phyloP scores from a whole-genome alignment of 306 rosid genomes.

The Leucaena leucocephala region DNA sequence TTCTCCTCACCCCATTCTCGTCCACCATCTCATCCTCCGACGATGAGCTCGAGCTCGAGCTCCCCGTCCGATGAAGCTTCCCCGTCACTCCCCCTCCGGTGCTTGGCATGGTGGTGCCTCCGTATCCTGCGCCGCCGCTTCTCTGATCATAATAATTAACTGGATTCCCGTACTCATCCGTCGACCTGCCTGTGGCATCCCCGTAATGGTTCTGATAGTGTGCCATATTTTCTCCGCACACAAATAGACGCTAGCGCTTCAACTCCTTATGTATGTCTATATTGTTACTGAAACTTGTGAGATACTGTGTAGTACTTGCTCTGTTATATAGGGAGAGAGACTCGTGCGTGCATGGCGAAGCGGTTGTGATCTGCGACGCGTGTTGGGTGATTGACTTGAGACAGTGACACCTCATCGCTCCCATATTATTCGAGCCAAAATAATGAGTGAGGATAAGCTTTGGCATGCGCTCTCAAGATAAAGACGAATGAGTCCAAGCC shows the following conservation, averaged over 20 bases:
- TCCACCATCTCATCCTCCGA: constrained; percentile 60
- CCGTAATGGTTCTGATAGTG: constrained; percentile 10
- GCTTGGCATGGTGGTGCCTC: too few relatives aligned
- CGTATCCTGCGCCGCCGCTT: background rate
- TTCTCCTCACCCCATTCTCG: constrained; percentile 62
- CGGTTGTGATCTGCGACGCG: background rate
- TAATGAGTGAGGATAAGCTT: background rate
- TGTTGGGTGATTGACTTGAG: background rate
- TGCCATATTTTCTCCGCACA: background rate
- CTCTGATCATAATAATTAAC: background rate
- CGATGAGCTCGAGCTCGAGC: constrained; percentile 58
- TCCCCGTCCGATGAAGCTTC: constrained; percentile 48
- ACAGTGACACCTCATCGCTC: background rate
- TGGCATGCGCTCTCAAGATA: background rate
- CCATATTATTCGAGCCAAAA: background rate
- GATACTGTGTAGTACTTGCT: background rate
- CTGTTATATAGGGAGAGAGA: too few relatives aligned
- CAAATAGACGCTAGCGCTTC: background rate
- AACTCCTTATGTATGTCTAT: too few relatives aligned
- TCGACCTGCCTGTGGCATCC: background rate
- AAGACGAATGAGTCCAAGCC: background rate
- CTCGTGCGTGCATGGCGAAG: background rate
- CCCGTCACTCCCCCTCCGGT: too few relatives aligned
- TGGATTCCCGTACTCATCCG: background rate
- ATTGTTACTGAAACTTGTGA: background rate